phyloP scores from a whole-genome alignment of 2,329 filamentous ascomycete genomes.

The Knoxdaviesia proteae region DNA sequence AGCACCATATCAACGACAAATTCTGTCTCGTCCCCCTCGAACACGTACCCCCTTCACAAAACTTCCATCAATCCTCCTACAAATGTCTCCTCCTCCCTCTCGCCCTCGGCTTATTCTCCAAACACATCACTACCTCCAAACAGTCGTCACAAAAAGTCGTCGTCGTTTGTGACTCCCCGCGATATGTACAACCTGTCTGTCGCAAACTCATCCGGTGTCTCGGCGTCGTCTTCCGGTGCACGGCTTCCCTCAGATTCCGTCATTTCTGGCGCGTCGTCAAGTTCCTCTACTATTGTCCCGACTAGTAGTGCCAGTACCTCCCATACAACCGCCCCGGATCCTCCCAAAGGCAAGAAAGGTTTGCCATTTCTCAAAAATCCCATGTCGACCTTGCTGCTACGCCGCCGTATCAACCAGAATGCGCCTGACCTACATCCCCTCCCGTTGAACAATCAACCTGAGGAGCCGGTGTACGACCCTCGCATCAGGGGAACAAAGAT shows the following conservation, averaged over 20 bases:
- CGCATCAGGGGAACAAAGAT: conserved; percentile 42
- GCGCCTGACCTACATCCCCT: conserved; percentile 20
- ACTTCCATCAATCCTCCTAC: conserved; percentile 10
- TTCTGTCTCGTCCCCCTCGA: background rate
- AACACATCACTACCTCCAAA: conserved; percentile 1
- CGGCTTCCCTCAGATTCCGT: background rate
- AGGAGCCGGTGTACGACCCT: conserved; percentile 35
- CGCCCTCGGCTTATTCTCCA: conserved; percentile 1
- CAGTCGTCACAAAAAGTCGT: conserved; percentile 11
- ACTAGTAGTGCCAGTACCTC: background rate
- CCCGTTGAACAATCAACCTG: conserved; percentile 16
- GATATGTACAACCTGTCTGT: conserved; percentile 18
- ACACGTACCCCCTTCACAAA: conserved; percentile 9
- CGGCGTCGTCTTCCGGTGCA: background rate
- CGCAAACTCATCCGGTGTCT: background rate
- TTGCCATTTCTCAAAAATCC: conserved; percentile 38
- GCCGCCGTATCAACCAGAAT: conserved; percentile 32
- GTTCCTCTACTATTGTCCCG: conserved; percentile 11
- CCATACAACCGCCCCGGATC: conserved; percentile 14
- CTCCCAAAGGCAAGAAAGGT: conserved; percentile 27
- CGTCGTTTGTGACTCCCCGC: conserved; percentile 27
- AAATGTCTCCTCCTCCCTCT: conserved; percentile 3
- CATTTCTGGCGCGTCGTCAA: conserved; percentile 2
- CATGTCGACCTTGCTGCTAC: conserved; percentile 35
- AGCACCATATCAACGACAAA: background rate